Evolutionary conservation across 768 basidiomycete genomes (phyloP).

Genomic region (Hericium erinaceus): DNA sequence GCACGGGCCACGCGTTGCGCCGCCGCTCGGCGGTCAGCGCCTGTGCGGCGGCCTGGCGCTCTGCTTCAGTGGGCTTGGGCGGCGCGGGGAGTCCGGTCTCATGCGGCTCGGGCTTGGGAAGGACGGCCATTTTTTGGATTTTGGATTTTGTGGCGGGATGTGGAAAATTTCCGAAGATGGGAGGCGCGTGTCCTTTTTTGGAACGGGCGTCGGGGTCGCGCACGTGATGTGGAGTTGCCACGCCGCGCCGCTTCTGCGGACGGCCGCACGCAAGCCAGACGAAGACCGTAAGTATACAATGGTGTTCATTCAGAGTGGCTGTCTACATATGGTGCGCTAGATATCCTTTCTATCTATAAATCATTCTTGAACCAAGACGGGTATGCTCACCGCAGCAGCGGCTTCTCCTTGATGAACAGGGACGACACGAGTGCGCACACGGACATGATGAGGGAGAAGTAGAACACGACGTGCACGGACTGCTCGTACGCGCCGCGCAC

Average conservation of each 20-base stretch:
- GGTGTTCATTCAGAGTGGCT: neutral
- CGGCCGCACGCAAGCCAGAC: no score
- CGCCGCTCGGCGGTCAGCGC: neutral
- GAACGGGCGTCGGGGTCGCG: neutral
- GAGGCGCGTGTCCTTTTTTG: neutral
- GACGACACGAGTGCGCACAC: constrained; percentile 34
- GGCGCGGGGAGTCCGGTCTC: neutral
- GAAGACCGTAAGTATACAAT: neutral
- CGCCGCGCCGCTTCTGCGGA: neutral
- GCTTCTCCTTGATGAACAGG: constrained; percentile 45
- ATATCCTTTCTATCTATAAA: neutral
- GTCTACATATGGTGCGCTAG: neutral
- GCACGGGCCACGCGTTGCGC: constrained; percentile 27
- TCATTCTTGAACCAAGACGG: neutral
- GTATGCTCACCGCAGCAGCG: constrained; percentile 13
- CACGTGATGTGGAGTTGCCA: neutral
- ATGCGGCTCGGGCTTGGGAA: neutral
- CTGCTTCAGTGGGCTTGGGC: neutral
- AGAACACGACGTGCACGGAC: constrained; percentile 39
- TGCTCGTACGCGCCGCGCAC: constrained; percentile 25
- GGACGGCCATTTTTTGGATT: neutral
- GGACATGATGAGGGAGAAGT: constrained; percentile 36
- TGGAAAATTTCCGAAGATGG: neutral
- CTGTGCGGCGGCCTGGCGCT: neutral
- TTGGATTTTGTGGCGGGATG: neutral